Base-by-base conservation (phyloP, 306 rosid genomes). In the Casuarina equisetifolia region DNA sequence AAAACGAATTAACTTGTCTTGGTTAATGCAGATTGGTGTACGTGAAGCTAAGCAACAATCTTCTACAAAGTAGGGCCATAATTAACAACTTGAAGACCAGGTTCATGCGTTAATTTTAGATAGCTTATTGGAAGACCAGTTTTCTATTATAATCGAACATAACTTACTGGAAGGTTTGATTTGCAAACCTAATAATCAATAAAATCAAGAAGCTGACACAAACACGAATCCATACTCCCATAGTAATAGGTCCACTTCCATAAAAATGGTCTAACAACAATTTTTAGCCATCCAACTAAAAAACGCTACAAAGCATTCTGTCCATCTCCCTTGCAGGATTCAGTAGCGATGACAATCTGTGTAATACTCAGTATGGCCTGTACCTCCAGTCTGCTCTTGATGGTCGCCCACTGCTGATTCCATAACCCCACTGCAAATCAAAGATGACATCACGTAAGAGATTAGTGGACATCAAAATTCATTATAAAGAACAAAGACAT, bases 361-460 rank as follows among this genome's bases (percentile, higher is more conserved):
- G 69, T 72, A 17, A 5, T 62, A 64, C 62, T 76, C 67, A 93
- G 87, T 96, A 96, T 66, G 99, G 99, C 84, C 98, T 86, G 79
- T 96, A 93, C 91, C 99, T 89, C 97, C 97, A 91, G 82, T 96
- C 98, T 70, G 91, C 80, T 86, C 97, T 96, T 50, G 99, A 85
- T 20, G 97, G 97, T 79, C 98, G 89, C 78, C 83, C 90, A 63
- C 90, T 66, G 59, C 91, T 74, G 12, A 93, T 72, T 85, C 99
- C 98, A 76, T 96, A 96, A 63, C 97, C 94, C 98, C 97, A 90
- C 98, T 96, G 92, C 88, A 75, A 76, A 81, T 84, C 11, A 71
- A 75, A 69, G 77, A 71, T 36, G 50, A 13, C 74, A 79, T 13
- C 53, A 49, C 32, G 48, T 42, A 7, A 20, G 15, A 68, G 1